Conservation (phyloP, 495 filamentous ascomycete species). For the Ascobolus immersus region DNA sequence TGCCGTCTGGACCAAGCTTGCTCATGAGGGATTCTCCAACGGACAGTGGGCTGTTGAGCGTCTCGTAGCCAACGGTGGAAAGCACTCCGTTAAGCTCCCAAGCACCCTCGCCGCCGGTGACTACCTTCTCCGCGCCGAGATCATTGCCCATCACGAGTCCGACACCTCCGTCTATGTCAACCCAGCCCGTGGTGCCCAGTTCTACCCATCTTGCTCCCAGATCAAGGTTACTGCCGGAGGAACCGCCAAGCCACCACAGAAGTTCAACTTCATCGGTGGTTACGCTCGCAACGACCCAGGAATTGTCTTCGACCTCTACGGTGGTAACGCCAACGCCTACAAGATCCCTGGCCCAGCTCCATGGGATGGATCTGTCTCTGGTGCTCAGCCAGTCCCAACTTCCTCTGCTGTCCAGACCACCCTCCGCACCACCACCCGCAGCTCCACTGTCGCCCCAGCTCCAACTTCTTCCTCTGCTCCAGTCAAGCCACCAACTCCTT, state of each 20-base stretch:
- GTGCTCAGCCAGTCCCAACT: background rate
- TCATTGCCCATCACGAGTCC: conserved; percentile 28
- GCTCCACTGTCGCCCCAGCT: conserved; percentile 16
- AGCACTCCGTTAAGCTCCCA: conserved; percentile 20
- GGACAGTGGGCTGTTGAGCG: conserved; percentile 23
- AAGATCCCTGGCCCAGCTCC: conserved; percentile 20
- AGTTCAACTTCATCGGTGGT: conserved; percentile 17
- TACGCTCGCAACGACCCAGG: conserved; percentile 25
- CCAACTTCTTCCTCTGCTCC: conserved; percentile 16
- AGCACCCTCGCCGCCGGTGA: conserved; percentile 20
- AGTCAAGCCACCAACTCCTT: background rate
- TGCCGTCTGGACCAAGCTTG: conserved; percentile 27
- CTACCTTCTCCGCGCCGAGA: conserved; percentile 27
- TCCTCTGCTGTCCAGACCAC: conserved; percentile 4
- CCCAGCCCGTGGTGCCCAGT: conserved; percentile 24
- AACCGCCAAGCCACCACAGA: conserved; percentile 8
- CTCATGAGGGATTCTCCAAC: conserved; percentile 15
- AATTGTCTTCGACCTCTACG: conserved; percentile 26
- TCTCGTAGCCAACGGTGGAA: conserved; percentile 23
- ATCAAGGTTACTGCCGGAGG: conserved; percentile 22
- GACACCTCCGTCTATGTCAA: conserved; percentile 17
- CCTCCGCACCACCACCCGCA: conserved; percentile 17
- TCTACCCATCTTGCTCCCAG: conserved; percentile 29
- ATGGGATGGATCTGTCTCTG: conserved; percentile 7
- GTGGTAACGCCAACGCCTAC: conserved; percentile 15